phyloP scores from a whole-genome alignment of 495 filamentous ascomycete genomes.

The Corynascus novoguineensis region DNA sequence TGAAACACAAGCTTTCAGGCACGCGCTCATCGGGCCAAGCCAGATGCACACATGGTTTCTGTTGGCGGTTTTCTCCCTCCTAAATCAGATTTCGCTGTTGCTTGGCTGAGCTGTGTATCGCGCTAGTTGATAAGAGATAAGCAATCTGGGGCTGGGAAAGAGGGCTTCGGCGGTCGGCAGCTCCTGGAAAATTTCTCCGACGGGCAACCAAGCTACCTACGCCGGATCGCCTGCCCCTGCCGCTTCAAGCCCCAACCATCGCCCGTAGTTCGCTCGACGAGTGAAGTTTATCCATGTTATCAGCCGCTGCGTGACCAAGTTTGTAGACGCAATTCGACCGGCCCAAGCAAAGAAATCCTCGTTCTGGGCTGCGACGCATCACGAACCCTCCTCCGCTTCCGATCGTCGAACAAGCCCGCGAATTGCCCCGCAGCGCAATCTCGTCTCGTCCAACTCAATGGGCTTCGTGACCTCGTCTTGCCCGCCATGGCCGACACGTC shows the following conservation, averaged over 20 bases:
- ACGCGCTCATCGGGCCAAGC: too few species aligned
- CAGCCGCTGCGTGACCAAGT: background rate
- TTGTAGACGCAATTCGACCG: background rate
- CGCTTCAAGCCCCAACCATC: background rate
- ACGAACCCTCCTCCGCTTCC: background rate
- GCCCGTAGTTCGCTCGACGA: background rate
- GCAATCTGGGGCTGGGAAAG: background rate
- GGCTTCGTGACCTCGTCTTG: slow-evolving; percentile 4
- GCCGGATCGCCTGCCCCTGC: too few species aligned
- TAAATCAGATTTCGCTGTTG: background rate
- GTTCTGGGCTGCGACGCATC: too few species aligned
- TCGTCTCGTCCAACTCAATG: slow-evolving; percentile 6
- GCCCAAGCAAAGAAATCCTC: background rate
- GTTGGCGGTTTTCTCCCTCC: background rate
- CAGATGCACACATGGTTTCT: background rate
- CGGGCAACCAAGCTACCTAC: background rate
- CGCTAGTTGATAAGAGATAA: background rate
- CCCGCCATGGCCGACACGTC: slow-evolving; percentile 19
- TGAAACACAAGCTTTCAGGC: too few species aligned
- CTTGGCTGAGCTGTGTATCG: background rate
- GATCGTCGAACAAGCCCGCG: background rate
- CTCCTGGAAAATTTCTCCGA: background rate
- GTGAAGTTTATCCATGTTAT: background rate
- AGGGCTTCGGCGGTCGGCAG: background rate
- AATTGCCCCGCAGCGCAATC: background rate